These are phyloP conservation scores for Trichoderma asperellum DNA, from an alignment of 2,329 filamentous ascomycete genomes.

Conservation along the genomic window DNA sequence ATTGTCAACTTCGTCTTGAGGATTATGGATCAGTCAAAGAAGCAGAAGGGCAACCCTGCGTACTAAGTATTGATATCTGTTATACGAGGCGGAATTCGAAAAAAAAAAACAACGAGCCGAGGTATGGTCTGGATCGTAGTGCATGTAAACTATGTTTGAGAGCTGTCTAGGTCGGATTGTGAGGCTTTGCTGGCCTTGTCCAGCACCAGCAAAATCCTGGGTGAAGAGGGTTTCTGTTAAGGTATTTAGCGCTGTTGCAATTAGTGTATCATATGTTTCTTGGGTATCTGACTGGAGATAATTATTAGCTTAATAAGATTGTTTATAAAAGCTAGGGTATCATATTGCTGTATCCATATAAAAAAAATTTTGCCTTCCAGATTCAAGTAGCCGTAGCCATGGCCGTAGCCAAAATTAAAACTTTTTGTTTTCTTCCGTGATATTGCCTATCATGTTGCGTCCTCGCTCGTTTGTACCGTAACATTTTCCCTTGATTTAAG, in stretches of 20 bases:
- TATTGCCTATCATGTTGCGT: constrained; percentile 27
- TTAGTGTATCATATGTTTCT: constrained; percentile 25
- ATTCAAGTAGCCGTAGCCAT: neutral
- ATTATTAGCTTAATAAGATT: constrained; percentile 18
- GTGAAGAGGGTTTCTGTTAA: neutral
- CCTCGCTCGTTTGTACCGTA: constrained; percentile 52
- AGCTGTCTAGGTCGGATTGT: neutral
- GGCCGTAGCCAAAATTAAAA: neutral
- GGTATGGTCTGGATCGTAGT: neutral
- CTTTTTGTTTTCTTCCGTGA: neutral
- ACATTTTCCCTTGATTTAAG: constrained; percentile 54
- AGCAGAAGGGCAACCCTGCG: constrained; percentile 39
- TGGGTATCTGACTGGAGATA: constrained; percentile 5
- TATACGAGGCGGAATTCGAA: neutral
- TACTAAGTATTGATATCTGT: neutral
- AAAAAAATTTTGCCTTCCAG: neutral
- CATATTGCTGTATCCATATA: constrained; percentile 16
- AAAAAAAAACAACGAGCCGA: neutral
- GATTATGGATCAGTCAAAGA: constrained; percentile 54
- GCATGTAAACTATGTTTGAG: neutral
- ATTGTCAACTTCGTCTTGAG: constrained; percentile 93
- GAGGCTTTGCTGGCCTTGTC: neutral
- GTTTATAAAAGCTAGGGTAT: constrained; percentile 26
- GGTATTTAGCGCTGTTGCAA: constrained; percentile 15
- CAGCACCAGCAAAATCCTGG: neutral